Conservation (phyloP, 2,329 filamentous ascomycete species). For the Colletotrichum truncatum region DNA sequence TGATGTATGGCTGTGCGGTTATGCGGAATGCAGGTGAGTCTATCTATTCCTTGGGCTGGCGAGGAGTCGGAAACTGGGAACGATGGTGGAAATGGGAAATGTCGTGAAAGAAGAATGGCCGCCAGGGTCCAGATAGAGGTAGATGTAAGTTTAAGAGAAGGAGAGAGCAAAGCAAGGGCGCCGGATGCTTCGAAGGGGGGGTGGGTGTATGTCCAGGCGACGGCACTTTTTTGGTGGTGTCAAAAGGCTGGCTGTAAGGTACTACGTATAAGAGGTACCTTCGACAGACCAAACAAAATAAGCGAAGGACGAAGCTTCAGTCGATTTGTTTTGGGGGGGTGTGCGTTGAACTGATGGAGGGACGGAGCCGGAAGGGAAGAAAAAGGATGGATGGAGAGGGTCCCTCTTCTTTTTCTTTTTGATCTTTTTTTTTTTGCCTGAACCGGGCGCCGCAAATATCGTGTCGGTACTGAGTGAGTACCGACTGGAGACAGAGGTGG, state of each 20-base stretch:
- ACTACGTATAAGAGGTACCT: neutral
- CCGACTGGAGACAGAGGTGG: neutral
- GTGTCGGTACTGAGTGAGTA: neutral
- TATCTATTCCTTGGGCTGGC: neutral
- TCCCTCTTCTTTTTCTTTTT: neutral
- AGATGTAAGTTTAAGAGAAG: neutral
- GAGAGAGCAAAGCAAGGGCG: neutral
- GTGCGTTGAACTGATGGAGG: constrained; percentile 14
- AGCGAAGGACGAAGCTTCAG: constrained; percentile 2
- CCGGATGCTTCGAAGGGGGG: neutral
- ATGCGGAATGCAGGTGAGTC: neutral
- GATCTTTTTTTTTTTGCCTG: neutral
- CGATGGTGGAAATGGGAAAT: neutral
- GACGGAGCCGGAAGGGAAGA: constrained; percentile 22
- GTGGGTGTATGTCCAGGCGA: neutral
- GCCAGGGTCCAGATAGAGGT: constrained; percentile 26
- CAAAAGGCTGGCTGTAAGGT: neutral
- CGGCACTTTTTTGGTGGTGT: neutral
- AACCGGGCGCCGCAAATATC: too few relatives aligned
- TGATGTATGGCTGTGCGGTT: too few relatives aligned
- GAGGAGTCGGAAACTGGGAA: neutral
- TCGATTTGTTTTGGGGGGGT: neutral
- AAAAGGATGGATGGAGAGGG: neutral
- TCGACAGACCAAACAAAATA: too few relatives aligned
- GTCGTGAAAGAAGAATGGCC: neutral